Conservation (phyloP, 2,329 filamentous ascomycete species). For the Alternaria brassicicola region DNA sequence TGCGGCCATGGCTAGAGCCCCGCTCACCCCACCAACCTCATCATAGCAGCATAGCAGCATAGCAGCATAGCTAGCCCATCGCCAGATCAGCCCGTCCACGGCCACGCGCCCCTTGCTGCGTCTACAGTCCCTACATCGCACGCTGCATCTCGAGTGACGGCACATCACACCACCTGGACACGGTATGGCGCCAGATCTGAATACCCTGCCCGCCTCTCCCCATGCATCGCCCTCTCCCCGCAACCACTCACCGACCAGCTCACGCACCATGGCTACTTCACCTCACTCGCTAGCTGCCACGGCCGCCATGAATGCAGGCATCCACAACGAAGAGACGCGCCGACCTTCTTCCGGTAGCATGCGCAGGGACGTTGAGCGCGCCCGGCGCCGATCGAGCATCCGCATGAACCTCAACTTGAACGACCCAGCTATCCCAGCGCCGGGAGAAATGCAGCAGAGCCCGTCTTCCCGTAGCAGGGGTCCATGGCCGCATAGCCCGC, state of each 20-base stretch:
- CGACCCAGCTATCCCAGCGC: conserved; percentile 69
- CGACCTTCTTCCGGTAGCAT: conserved; percentile 59
- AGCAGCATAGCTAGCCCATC: too few relatives aligned
- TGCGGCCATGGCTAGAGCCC: neutral
- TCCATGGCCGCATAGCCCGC: conserved; percentile 58
- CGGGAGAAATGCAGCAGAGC: conserved; percentile 70
- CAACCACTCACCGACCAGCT: conserved; percentile 43
- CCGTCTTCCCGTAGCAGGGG: conserved; percentile 37
- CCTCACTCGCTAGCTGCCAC: conserved; percentile 76
- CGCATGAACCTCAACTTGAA: conserved; percentile 77
- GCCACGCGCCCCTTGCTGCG: neutral
- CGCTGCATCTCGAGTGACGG: neutral
- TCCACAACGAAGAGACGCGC: conserved; percentile 66
- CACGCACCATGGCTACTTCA: conserved; percentile 61
- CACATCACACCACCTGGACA: conserved; percentile 16
- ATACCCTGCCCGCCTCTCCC: conserved; percentile 62
- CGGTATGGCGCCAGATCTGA: conserved; percentile 58
- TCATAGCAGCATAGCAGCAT: too few relatives aligned
- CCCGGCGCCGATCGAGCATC: conserved; percentile 70
- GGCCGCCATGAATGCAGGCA: conserved; percentile 77
- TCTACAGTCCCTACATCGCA: neutral
- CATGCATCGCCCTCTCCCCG: conserved; percentile 44
- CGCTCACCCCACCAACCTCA: conserved; percentile 10
- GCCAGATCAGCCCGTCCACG: neutral
- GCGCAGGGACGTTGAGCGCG: conserved; percentile 47